These are phyloP conservation scores for Cryptosporidium felis DNA, from an alignment of 169 alveolate genomes.

Conservation along the genomic window DNA sequence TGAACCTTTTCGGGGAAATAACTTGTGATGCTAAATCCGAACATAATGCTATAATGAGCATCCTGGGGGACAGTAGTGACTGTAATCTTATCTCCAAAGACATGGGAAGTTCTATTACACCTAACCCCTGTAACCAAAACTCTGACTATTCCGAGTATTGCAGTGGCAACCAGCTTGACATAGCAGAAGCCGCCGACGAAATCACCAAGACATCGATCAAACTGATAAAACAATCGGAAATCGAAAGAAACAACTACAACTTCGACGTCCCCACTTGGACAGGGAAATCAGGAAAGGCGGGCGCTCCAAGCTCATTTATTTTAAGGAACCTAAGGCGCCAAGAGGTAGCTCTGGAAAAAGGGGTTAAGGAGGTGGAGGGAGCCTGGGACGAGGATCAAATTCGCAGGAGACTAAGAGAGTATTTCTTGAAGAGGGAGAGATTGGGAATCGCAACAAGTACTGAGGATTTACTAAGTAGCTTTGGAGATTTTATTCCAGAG, in stretches of 20 bases:
- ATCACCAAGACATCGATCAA: slow-evolving; percentile 15
- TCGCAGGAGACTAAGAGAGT: slow-evolving; percentile 39
- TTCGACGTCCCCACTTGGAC: slow-evolving; percentile 75
- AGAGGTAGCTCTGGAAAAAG: not conserved
- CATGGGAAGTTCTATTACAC: slow-evolving; percentile 16
- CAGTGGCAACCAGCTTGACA: not conserved
- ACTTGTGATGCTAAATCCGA: slow-evolving; percentile 65
- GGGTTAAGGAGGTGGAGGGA: not conserved
- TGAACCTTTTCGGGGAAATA: slow-evolving; percentile 52
- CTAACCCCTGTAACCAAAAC: not conserved
- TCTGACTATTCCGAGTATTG: not conserved
- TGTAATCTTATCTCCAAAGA: slow-evolving; percentile 9
- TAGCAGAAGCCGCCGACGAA: slow-evolving; percentile 40
- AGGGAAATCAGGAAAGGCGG: slow-evolving; percentile 73
- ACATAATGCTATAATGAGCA: slow-evolving; percentile 63
- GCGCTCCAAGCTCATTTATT: slow-evolving; percentile 70
- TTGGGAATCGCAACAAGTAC: slow-evolving; percentile 64
- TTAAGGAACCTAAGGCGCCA: slow-evolving; percentile 38
- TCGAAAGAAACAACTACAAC: slow-evolving; percentile 46
- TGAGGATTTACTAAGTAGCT: slow-evolving; percentile 25
- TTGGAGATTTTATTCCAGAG: slow-evolving; percentile 61
- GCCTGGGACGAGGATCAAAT: slow-evolving; percentile 24
- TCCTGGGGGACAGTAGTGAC: slow-evolving; percentile 31
- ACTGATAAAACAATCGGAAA: slow-evolving; percentile 18
- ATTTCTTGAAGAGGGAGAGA: slow-evolving; percentile 38